phyloP scores from a whole-genome alignment of 305 asterid genomes.

The Fraxinus latifolia region DNA sequence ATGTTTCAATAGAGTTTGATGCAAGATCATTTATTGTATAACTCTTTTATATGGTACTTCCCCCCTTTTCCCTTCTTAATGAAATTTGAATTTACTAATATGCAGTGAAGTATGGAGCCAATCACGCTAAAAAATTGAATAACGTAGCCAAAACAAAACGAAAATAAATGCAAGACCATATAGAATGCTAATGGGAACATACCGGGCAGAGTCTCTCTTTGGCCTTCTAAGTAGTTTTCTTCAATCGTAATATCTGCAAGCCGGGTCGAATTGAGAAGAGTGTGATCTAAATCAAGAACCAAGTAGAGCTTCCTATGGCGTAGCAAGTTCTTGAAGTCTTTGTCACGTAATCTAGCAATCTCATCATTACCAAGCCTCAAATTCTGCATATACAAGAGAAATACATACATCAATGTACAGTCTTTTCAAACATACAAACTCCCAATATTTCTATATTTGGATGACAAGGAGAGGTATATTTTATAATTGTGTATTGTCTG shows the following conservation, averaged over 20 bases:
- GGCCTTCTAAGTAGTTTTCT: constrained; percentile 56
- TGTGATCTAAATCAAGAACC: constrained; percentile 95
- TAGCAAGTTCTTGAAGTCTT: constrained; percentile 63
- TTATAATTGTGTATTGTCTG: background rate
- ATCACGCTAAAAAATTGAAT: background rate
- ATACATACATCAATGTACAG: constrained; percentile 7
- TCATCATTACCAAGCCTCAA: constrained; percentile 72
- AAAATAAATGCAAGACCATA: background rate
- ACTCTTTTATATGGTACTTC: background rate
- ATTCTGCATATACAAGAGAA: constrained; percentile 49
- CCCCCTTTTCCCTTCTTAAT: background rate
- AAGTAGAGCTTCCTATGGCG: constrained; percentile 57
- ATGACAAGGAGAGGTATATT: background rate
- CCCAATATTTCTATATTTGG: background rate
- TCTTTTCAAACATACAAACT: constrained; percentile 6
- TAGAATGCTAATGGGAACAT: constrained; percentile 14
- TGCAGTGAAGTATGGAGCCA: background rate
- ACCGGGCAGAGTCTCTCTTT: constrained; percentile 65
- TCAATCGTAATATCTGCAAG: constrained; percentile 51
- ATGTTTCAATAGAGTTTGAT: background rate
- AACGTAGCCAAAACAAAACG: constrained; percentile 1
- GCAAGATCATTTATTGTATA: background rate
- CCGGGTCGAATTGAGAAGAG: constrained; percentile 75
- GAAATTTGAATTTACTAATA: background rate
- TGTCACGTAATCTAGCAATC: constrained; percentile 65